These are phyloP conservation scores for Candida stauntonica DNA, from an alignment of 805 yeast species.

Conservation along the genomic window DNA sequence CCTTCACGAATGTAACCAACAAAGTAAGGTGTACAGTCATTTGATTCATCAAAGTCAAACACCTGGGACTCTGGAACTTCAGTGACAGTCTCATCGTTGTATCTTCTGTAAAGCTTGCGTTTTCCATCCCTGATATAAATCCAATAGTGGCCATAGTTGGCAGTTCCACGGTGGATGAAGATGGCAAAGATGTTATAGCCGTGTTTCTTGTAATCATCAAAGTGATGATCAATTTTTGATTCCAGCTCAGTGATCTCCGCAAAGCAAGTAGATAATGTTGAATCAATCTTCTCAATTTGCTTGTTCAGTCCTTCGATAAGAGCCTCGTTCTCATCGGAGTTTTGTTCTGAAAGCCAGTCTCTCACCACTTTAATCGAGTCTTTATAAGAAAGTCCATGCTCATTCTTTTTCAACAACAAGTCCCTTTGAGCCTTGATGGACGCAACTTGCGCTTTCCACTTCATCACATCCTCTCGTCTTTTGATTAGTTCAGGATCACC, in stretches of 20 bases:
- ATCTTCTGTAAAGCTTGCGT: slow-evolving; percentile 70
- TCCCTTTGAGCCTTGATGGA: slow-evolving; percentile 40
- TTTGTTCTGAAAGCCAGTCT: slow-evolving; percentile 45
- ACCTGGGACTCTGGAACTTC: slow-evolving; percentile 68
- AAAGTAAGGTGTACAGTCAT: slow-evolving; percentile 93
- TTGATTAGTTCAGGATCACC: slow-evolving; percentile 46
- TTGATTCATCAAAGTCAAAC: slow-evolving; percentile 57
- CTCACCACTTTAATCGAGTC: slow-evolving; percentile 54
- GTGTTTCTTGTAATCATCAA: slow-evolving; percentile 50
- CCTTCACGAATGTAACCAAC: slow-evolving; percentile 76
- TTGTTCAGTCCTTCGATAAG: slow-evolving; percentile 39
- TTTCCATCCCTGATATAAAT: slow-evolving; percentile 79
- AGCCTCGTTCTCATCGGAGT: slow-evolving; percentile 41
- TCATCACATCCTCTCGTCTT: slow-evolving; percentile 49
- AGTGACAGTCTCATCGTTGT: slow-evolving; percentile 92
- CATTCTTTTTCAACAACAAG: slow-evolving; percentile 41
- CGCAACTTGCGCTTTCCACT: slow-evolving; percentile 56
- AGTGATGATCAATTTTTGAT: slow-evolving; percentile 51
- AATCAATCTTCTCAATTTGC: slow-evolving; percentile 43
- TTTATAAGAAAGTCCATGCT: slow-evolving; percentile 43
- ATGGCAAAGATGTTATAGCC: slow-evolving; percentile 88
- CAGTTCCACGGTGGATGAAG: slow-evolving; percentile 94
- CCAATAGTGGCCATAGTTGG: slow-evolving; percentile 97
- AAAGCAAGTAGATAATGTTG: slow-evolving; percentile 40
- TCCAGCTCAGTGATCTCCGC: slow-evolving; percentile 42